Base-by-base conservation (phyloP, 768 basidiomycete species). In the Russula earlei region DNA sequence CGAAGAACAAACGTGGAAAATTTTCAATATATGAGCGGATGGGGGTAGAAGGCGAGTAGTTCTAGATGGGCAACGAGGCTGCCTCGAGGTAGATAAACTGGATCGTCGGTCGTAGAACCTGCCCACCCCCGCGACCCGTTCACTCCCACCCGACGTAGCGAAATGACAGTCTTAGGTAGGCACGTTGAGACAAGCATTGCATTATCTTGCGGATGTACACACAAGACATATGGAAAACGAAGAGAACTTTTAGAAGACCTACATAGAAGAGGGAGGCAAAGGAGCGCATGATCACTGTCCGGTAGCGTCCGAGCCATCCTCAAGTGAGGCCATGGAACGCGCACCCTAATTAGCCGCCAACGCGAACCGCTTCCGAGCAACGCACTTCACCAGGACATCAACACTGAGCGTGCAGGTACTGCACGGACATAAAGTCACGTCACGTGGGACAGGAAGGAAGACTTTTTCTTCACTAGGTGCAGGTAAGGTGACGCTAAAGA, bases 201-300 rank as follows among this genome's bases (percentile, higher is more conserved):
- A 22, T 53, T 48, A 40, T 52, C n/a, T n/a, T n/a, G n/a, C n/a
- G n/a, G n/a, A n/a, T n/a, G n/a, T n/a, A n/a, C n/a, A 29, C 19
- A 45, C 45, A 36, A 58, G 52, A 46, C 46, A 34, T 43, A 56
- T n/a, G 42, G 33, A 49, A 49, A 31, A 49, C 20, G 46, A 49
- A 49, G 17, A 31, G 19, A 54, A 54, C 48, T 33, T 1, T 48
- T 53, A 20, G 42, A 38, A 24, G 37, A 37, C 41, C 47, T 49
- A 58, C 56, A 58, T 31, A 24, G 48, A 44, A 54, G 49, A 57
- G 44, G 33, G 42, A 48, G 40, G 46, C 40, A 53, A 19, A 53
- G 45, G 46, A 58, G 34, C 27, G 52, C 57, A 54, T 58, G 54
- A 44, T 46, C 47, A 54, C 41, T 36, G 52, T 47, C 47, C 47